Conservation (phyloP, 2,329 filamentous ascomycete species). For the Rugonectria rugulosa region DNA sequence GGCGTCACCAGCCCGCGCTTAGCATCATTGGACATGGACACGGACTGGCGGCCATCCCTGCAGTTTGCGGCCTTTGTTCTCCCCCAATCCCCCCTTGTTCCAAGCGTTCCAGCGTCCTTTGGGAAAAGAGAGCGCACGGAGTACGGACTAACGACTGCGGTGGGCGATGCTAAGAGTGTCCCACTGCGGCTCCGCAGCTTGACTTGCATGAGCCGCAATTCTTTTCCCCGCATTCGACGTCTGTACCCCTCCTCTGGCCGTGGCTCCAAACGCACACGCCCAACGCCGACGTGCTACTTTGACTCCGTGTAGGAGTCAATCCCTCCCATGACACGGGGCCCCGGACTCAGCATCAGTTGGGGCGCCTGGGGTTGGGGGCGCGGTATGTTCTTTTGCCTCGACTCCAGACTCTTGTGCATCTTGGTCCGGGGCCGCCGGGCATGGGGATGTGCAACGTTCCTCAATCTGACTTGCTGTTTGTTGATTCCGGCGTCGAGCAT, state of each 20-base stretch:
- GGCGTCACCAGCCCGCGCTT: conserved; percentile 30
- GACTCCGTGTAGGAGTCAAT: no score
- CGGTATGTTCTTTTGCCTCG: conserved; percentile 1
- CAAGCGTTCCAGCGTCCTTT: conserved; percentile 12
- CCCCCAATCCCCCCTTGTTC: no score
- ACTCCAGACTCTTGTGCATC: conserved; percentile 7
- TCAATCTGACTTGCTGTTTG: conserved; percentile 15
- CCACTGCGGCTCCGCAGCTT: conserved; percentile 43
- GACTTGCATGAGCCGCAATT: conserved; percentile 43
- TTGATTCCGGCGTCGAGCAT: conserved; percentile 11
- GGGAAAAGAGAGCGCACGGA: not conserved
- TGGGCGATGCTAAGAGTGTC: conserved; percentile 24
- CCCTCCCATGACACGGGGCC: conserved; percentile 36
- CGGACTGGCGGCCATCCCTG: conserved; percentile 17
- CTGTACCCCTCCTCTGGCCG: conserved; percentile 20
- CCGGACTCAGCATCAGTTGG: conserved; percentile 31
- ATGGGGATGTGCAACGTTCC: conserved; percentile 12
- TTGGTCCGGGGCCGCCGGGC: conserved; percentile 25
- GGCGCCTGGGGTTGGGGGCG: conserved; percentile 23
- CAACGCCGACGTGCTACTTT: conserved; percentile 16
- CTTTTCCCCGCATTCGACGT: conserved; percentile 37
- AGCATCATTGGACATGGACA: conserved; percentile 28
- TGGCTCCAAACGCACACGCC: conserved; percentile 23
- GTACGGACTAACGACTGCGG: not conserved
- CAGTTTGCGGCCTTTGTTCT: not conserved